Evolutionary conservation across 176 grass and related monocot species (phyloP).

Genomic region (Alloteropsis semialata): DNA sequence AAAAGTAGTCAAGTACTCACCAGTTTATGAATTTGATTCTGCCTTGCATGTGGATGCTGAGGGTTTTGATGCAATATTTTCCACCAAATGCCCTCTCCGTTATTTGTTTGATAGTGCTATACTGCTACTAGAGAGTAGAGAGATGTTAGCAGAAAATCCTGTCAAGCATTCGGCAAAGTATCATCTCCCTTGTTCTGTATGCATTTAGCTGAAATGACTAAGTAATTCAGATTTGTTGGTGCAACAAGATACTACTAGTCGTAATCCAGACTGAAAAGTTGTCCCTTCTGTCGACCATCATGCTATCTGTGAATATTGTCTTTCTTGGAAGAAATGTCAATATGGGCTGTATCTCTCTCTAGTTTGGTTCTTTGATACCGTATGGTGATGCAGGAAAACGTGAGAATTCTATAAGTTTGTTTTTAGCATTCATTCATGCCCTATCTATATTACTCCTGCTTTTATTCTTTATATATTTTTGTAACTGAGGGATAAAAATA

Average conservation of each 20-base stretch:
- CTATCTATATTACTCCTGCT: not conserved
- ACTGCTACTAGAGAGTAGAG: no score
- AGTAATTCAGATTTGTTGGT: not conserved
- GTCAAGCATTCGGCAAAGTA: not conserved
- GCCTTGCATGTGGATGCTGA: not conserved
- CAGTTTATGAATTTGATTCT: not conserved
- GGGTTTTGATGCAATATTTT: not conserved
- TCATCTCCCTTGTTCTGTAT: not conserved
- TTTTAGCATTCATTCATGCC: not conserved
- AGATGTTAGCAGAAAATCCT: not conserved
- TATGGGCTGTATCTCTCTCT: not conserved
- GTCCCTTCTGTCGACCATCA: not conserved
- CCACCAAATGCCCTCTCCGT: not conserved
- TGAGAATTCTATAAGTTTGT: not conserved
- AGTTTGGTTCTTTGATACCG: not conserved
- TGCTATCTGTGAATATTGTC: not conserved
- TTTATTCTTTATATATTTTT: slow-evolving; percentile 29
- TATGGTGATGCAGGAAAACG: not conserved
- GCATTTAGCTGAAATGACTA: not conserved
- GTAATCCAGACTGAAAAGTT: not conserved
- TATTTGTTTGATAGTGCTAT: not conserved
- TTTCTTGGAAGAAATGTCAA: not conserved
- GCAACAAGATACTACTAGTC: not conserved
- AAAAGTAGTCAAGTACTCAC: not conserved
- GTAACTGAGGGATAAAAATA: not conserved